phyloP scores from a whole-genome alignment of 1,284 basidiomycete genomes.

The Chiua sp. region DNA sequence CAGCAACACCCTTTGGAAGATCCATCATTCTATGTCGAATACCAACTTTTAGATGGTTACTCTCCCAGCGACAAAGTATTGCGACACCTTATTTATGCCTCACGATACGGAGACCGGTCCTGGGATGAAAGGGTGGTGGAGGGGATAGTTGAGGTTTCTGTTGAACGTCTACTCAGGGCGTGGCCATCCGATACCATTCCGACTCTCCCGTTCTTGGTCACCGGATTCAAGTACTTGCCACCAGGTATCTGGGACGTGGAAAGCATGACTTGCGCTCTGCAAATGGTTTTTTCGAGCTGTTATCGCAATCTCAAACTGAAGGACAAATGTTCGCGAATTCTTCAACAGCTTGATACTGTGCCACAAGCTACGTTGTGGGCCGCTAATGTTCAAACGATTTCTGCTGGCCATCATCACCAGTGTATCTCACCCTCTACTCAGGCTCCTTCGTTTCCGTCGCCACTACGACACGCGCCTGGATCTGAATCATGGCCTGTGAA shows the following conservation, averaged over 20 bases:
- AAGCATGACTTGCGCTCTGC: neutral
- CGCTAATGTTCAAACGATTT: too few species aligned
- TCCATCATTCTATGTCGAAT: neutral
- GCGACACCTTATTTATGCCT: neutral
- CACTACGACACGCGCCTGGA: too few species aligned
- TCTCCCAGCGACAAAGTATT: neutral
- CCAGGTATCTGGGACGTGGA: neutral
- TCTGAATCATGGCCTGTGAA: neutral
- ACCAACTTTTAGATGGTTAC: neutral
- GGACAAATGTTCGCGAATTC: neutral
- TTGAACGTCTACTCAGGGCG: neutral
- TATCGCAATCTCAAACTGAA: neutral
- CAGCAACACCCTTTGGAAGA: neutral
- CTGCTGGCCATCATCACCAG: too few species aligned
- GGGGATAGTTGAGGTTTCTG: neutral
- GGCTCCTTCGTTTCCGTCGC: too few species aligned
- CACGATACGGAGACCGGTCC: too few species aligned
- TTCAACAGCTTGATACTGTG: neutral
- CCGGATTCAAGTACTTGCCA: too few species aligned
- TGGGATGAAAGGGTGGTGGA: too few species aligned
- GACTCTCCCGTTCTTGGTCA: neutral
- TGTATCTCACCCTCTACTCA: too few species aligned
- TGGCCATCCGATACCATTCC: neutral
- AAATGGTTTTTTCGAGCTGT: neutral
- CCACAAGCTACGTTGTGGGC: too few species aligned